Conservation (phyloP, 805 yeast species). For the Metschnikowia lochheadii region DNA sequence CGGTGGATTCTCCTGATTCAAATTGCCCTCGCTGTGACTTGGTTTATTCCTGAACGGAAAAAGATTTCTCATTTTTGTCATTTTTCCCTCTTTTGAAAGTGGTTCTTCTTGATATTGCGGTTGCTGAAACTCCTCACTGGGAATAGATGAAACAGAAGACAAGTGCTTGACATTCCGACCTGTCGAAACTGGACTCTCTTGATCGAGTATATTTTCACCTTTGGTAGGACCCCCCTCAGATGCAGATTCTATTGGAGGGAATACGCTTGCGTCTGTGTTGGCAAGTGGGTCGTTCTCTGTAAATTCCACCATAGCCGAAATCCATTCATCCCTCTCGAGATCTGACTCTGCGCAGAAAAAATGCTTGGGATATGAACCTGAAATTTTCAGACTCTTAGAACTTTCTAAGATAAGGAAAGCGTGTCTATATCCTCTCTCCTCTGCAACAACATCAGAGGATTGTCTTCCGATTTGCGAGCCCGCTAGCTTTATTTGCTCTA, state of each 20-base stretch:
- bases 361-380: constrained; percentile 46
- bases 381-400: constrained; percentile 30
- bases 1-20: not conserved
- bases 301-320: constrained; percentile 40
- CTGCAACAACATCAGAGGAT: constrained; percentile 37
- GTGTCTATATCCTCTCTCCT: constrained; percentile 51
- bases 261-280: not conserved
- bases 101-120: constrained; percentile 8
- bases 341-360: constrained; percentile 77
- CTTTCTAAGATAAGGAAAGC: constrained; percentile 55
- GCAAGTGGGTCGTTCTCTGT: constrained; percentile 21
- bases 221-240: not conserved
- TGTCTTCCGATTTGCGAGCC: constrained; percentile 58
- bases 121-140: constrained; percentile 7
- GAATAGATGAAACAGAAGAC: constrained; percentile 1
- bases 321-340: constrained; percentile 72
- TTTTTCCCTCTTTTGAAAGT: constrained; percentile 37
- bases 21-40: not conserved
- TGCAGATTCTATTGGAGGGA: not conserved
- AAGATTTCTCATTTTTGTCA: constrained; percentile 51
- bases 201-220: not conserved
- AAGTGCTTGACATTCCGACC: constrained; percentile 2
- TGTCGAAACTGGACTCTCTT: not conserved
- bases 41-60: constrained; percentile 47
- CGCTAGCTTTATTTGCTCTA: constrained; percentile 49